Evolutionary conservation across 345 rosid species (phyloP).

Genomic region (Punica granatum): DNA sequence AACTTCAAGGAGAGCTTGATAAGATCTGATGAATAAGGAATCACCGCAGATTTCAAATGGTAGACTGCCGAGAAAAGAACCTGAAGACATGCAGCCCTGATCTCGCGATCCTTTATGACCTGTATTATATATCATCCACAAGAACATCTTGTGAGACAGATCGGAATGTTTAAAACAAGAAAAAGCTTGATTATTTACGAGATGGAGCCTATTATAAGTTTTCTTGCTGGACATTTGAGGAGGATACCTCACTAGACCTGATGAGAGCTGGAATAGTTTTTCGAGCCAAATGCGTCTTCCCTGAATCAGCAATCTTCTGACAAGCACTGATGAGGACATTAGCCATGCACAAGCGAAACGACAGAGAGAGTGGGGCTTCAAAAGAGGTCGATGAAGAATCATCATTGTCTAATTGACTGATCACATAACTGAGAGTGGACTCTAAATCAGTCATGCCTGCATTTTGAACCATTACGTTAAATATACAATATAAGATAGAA

Average conservation of each 20-base stretch:
- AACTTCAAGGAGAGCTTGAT: conserved; percentile 55
- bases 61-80: conserved; percentile 78
- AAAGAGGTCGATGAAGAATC: conserved; percentile 19
- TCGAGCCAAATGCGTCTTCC: conserved; percentile 46
- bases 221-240: neutral
- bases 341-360: conserved; percentile 82
- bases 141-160: neutral
- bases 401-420: conserved; percentile 36
- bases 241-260: conserved; percentile 48
- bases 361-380: conserved; percentile 23
- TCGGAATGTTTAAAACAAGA: conserved; percentile 3
- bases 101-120: conserved; percentile 39
- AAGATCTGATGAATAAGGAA: conserved; percentile 60
- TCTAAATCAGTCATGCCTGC: conserved; percentile 31
- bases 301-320: conserved; percentile 59
- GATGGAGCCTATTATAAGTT: conserved; percentile 2
- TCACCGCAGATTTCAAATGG: conserved; percentile 72
- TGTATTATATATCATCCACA: conserved; percentile 16
- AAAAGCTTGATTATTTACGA: neutral
- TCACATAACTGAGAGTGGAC: conserved; percentile 40
- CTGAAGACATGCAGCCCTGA: conserved; percentile 74
- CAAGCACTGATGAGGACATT: conserved; percentile 80
- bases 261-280: conserved; percentile 48
- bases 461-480: conserved; percentile 12
- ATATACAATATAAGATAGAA: neutral